Evolutionary conservation across 1,139 yeast species (phyloP).

Genomic region (Nakaseomyces bracarensis): DNA sequence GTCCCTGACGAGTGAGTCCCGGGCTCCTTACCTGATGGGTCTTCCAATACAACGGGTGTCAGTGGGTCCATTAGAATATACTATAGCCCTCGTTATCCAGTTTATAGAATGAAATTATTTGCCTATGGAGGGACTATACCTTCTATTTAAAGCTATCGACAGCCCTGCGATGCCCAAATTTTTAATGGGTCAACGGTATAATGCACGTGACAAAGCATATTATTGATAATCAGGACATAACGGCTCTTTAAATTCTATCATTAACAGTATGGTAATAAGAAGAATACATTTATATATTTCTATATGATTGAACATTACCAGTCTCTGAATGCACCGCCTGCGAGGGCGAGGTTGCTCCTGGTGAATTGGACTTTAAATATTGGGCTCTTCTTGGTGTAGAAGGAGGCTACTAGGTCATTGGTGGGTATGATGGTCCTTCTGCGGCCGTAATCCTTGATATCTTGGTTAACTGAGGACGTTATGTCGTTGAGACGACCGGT

Average conservation of each 20-base stretch:
- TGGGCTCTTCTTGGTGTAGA: slow-evolving; percentile 88
- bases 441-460: slow-evolving; percentile 37
- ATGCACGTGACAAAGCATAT: too few relatives aligned
- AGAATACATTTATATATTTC: background rate
- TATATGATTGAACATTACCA: slow-evolving; percentile 14
- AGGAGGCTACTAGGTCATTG: slow-evolving; percentile 86
- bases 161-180: too few relatives aligned
- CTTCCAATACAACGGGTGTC: background rate
- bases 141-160: too few relatives aligned
- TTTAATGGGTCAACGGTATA: too few relatives aligned
- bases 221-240: too few relatives aligned
- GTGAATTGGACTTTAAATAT: slow-evolving; percentile 91
- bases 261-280: background rate
- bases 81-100: too few relatives aligned
- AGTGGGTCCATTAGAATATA: slow-evolving; percentile 1
- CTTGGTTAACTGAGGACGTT: slow-evolving; percentile 31
- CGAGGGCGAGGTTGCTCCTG: slow-evolving; percentile 79
- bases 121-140: too few relatives aligned
- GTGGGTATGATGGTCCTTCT: slow-evolving; percentile 70
- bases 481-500: slow-evolving; percentile 35
- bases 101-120: too few relatives aligned
- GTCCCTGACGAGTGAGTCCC: background rate
- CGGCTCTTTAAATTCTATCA: slow-evolving; percentile 2
- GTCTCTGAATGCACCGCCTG: slow-evolving; percentile 76
- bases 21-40: too few relatives aligned